Evolutionary conservation across 1,284 basidiomycete species (phyloP).

Genomic region (Ganoderma lingzhi): DNA sequence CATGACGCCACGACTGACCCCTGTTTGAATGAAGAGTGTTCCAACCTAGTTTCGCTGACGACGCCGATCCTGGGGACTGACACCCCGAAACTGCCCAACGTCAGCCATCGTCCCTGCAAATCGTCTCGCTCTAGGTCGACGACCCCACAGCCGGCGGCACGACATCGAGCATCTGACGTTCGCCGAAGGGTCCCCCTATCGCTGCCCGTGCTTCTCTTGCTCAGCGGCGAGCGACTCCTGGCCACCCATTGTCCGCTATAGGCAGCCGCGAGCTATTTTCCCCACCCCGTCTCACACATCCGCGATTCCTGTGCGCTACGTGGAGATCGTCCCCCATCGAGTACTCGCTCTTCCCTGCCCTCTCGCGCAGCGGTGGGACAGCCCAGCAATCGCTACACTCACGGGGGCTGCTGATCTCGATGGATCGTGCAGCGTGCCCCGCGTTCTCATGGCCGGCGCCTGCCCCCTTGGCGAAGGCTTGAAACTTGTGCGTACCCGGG

Average conservation of each 20-base stretch:
- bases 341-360: neutral
- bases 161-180: conserved; percentile 25
- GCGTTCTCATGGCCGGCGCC: conserved; percentile 7
- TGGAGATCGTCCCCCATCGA: neutral
- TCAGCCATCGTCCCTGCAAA: conserved; percentile 6
- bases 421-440: conserved; percentile 14
- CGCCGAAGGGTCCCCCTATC: conserved; percentile 21
- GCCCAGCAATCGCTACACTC: neutral
- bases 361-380: conserved; percentile 1
- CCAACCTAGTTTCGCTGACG: conserved; percentile 7
- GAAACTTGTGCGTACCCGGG: neutral
- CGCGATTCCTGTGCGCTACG: conserved; percentile 23
- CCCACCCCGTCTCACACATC: conserved; percentile 15
- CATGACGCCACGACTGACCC: conserved; percentile 3
- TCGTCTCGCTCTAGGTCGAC: conserved; percentile 2
- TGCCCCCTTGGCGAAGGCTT: conserved; percentile 7
- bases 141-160: conserved; percentile 18
- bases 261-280: conserved; percentile 11
- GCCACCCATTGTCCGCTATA: conserved; percentile 16
- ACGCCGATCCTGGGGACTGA: conserved; percentile 18
- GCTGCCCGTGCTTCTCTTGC: conserved; percentile 18
- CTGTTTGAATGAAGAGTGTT: neutral
- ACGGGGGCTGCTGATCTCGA: conserved; percentile 15
- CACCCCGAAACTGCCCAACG: conserved; percentile 7
- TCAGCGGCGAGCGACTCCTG: neutral